A percentile compares a stretch with the other conserved stretches of the same genome.
Evolutionary conservation across 768 basidiomycete species (phyloP).

Genomic region (Tricholoma saponaceum): DNA sequence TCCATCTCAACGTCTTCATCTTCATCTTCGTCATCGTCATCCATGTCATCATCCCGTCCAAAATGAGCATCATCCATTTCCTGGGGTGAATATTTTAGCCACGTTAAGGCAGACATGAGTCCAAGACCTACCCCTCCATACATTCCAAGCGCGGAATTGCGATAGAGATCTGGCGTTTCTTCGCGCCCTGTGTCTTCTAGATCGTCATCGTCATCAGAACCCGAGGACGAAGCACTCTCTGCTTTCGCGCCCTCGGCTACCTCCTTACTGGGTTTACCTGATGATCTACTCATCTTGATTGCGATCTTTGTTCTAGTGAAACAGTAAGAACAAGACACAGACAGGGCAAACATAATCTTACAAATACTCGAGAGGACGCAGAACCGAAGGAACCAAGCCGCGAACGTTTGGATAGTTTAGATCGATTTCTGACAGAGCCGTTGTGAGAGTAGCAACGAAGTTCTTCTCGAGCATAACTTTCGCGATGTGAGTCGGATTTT

Average conservation of each 20-base stretch:
- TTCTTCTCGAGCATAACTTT: constrained; percentile 99
- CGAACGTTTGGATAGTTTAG: constrained; percentile 93
- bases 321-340: constrained; percentile 7
- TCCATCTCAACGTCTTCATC: constrained; percentile 89
- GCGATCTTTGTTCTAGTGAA: constrained; percentile 80
- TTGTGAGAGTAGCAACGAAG: constrained; percentile 86
- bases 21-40: constrained; percentile 75
- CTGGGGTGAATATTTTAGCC: constrained; percentile 32
- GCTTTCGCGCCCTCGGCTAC: constrained; percentile 42
- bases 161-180: constrained; percentile 90
- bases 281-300: constrained; percentile 93
- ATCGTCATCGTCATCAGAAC: constrained; percentile 61
- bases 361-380: constrained; percentile 89
- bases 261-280: constrained; percentile 58
- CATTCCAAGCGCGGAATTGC: constrained; percentile 96
- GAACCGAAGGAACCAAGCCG: constrained; percentile 77
- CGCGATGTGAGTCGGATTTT: constrained; percentile 86
- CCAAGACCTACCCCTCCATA: constrained; percentile 71
- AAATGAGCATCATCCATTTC: constrained; percentile 84
- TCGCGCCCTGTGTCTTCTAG: constrained; percentile 55
- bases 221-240: constrained; percentile 49
- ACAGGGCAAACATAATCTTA: constrained; percentile 33
- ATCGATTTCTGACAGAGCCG: constrained; percentile 86
- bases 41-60: constrained; percentile 70
- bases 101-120: background rate